These are phyloP conservation scores for Phytophthora ohioensis DNA, from an alignment of 352 stramenopile species.

Conservation along the genomic window DNA sequence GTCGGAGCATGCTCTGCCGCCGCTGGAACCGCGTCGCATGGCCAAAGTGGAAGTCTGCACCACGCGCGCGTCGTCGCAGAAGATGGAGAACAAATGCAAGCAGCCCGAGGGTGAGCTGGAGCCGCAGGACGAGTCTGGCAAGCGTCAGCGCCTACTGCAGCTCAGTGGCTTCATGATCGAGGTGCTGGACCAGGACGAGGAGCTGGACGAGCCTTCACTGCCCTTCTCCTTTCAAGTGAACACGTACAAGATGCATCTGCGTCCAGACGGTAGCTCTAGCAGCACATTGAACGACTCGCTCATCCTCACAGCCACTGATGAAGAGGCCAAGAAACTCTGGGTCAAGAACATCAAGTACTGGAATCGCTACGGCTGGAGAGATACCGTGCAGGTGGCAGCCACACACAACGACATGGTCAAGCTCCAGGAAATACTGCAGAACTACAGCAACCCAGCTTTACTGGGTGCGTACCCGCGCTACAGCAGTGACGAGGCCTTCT, in stretches of 20 bases:
- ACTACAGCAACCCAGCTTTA: conserved; percentile 1
- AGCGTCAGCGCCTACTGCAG: conserved; percentile 55
- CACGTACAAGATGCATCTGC: conserved; percentile 59
- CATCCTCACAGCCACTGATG: conserved; percentile 58
- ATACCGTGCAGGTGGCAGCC: conserved; percentile 54
- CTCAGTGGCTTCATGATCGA: conserved; percentile 73
- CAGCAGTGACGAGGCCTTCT: conserved; percentile 43
- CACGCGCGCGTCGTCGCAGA: conserved; percentile 25
- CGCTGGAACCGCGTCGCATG: conserved; percentile 61
- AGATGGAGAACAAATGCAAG: conserved; percentile 39
- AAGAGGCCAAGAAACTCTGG: conserved; percentile 61
- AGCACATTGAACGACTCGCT: conserved; percentile 57
- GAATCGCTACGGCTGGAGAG: conserved; percentile 78
- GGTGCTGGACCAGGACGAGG: conserved; percentile 57
- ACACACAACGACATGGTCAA: conserved; percentile 44
- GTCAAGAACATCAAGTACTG: conserved; percentile 72
- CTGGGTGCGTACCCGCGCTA: conserved; percentile 17
- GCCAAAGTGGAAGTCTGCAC: conserved; percentile 34
- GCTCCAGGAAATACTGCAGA: conserved; percentile 49
- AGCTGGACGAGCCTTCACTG: conserved; percentile 49
- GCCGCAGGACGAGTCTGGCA: conserved; percentile 17
- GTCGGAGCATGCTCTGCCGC: conserved; percentile 39
- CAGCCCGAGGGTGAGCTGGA: conserved; percentile 34
- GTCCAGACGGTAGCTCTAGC: conserved; percentile 38
- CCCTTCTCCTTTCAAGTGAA: conserved; percentile 74